Percentiles rank a stretch among this genome's conserved stretches.
These are phyloP conservation scores for Hypericum perforatum DNA, from an alignment of 345 rosid species.

Conservation along the genomic window DNA sequence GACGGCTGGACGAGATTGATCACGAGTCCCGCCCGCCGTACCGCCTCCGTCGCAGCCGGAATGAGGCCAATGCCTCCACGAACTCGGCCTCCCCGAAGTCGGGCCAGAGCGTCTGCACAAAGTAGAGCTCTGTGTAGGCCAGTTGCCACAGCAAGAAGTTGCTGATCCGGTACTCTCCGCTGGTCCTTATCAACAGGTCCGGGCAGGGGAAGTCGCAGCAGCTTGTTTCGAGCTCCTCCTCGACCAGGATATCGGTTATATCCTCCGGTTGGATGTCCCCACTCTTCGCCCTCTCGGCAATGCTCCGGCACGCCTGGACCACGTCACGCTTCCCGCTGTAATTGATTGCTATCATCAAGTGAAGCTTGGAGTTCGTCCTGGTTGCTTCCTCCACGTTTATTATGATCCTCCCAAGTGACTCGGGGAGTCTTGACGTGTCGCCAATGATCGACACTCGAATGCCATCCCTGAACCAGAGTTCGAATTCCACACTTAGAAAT, in stretches of 20 bases:
- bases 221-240: constrained; percentile 53
- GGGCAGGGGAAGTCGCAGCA: constrained; percentile 57
- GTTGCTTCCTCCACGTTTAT: constrained; percentile 42
- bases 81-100: constrained; percentile 58
- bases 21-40: too few relatives aligned
- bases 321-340: constrained; percentile 70
- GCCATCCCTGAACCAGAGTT: constrained; percentile 29
- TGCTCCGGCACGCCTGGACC: constrained; percentile 52
- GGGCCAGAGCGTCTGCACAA: constrained; percentile 60
- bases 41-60: too few relatives aligned
- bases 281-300: constrained; percentile 42
- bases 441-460: constrained; percentile 49
- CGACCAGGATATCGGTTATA: constrained; percentile 46
- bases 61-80: constrained; percentile 32
- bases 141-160: constrained; percentile 78
- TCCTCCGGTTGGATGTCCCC: constrained; percentile 40
- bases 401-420: constrained; percentile 29
- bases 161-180: constrained; percentile 68
- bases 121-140: constrained; percentile 75
- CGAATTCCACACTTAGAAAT: too few relatives aligned
- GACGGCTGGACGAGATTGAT: too few relatives aligned
- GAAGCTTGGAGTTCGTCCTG: constrained; percentile 38
- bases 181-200: constrained; percentile 64
- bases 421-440: constrained; percentile 48
- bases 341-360: constrained; percentile 62